Base-by-base conservation (phyloP, 768 basidiomycete genomes). In the Calocybe cyanea region DNA sequence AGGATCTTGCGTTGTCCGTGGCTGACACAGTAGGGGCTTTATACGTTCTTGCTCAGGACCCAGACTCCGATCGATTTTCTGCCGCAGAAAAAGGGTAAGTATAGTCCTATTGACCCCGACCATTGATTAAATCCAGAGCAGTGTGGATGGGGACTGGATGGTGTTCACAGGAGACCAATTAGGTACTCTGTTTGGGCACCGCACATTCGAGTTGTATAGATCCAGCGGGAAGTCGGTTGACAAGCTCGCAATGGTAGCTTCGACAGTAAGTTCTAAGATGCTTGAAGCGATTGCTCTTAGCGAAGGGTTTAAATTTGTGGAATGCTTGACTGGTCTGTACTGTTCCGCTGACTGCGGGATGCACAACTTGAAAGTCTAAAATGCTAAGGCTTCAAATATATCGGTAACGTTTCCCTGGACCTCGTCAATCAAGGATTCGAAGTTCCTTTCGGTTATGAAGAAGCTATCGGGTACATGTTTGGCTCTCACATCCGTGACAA, bases 391-490 rank as follows among this genome's bases (percentile, higher is more conserved):
- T 94, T 94, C 66, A 94, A 94, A 64, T 92, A 78, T 58, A 91
- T 94, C 40, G 92, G 92, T 7, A 94, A 93, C 57, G 83, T 81
- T 7, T 87, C 85, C 2, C 64, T 90, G 28, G 66, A 71, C 40
- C 74, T 92, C 13, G 81, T 76, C 11, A 59, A 66, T 34, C 65
- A 80, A 31, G 91, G 89, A 1, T 88, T 77, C 56, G 76, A 83
- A 33, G 83, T 85, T 8, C 79, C 77, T 0, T 92, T 93, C 56
- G 89, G 84, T 8, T 94, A 94, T 57, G 92, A 94, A 58, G 92
- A 94, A 64, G 92, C 92, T 1, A 92, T 94, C 44, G 92, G 92
- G 2, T 94, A 79, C 59, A 92, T 92, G 89, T 82, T 91, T 62
- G 87, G 88, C 20, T 69, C 77, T 11, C 69, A 81, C 20, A 78